Conservation (phyloP, 805 yeast species). For the Kodamaea kaohsiungensis region DNA sequence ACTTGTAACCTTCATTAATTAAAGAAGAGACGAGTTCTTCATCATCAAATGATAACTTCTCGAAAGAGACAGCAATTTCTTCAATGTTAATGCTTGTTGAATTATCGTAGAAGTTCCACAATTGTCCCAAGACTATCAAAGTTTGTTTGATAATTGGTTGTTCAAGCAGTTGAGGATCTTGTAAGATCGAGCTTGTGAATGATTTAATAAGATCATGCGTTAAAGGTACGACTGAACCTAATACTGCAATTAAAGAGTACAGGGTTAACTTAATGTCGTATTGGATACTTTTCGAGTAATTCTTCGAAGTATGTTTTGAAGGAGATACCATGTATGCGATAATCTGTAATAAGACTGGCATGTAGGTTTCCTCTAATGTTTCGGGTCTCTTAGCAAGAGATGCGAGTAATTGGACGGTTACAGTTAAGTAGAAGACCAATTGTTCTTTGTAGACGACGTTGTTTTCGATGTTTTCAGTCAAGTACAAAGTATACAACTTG, state of each 20-base stretch:
- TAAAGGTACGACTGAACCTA: conserved; percentile 71
- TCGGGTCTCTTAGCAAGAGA: conserved; percentile 51
- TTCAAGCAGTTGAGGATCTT: conserved; percentile 24
- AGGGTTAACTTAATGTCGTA: conserved; percentile 77
- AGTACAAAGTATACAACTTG: conserved; percentile 61
- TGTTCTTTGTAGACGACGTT: conserved; percentile 65
- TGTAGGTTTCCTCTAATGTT: conserved; percentile 46
- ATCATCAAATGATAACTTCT: conserved; percentile 13
- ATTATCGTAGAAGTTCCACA: conserved; percentile 31
- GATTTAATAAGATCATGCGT: conserved; percentile 28
- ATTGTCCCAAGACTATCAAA: conserved; percentile 40
- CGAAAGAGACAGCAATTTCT: conserved; percentile 19
- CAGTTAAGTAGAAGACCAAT: conserved; percentile 76
- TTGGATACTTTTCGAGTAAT: conserved; percentile 19
- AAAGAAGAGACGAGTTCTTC: conserved; percentile 14
- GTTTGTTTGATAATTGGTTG: conserved; percentile 29
- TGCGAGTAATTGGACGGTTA: conserved; percentile 67
- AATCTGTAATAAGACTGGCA: conserved; percentile 60
- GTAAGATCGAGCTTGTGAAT: conserved; percentile 35
- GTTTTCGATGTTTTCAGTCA: conserved; percentile 50
- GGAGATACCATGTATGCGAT: conserved; percentile 53
- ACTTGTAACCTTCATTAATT: conserved; percentile 26
- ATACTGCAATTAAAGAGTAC: conserved; percentile 77
- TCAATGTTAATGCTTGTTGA: conserved; percentile 15
- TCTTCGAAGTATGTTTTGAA: conserved; percentile 29